A percentile compares a stretch with the other conserved stretches of the same genome.
Conservation (phyloP, 371 early-diverging fungal species). For the Dinochytrium kinnereticum region DNA sequence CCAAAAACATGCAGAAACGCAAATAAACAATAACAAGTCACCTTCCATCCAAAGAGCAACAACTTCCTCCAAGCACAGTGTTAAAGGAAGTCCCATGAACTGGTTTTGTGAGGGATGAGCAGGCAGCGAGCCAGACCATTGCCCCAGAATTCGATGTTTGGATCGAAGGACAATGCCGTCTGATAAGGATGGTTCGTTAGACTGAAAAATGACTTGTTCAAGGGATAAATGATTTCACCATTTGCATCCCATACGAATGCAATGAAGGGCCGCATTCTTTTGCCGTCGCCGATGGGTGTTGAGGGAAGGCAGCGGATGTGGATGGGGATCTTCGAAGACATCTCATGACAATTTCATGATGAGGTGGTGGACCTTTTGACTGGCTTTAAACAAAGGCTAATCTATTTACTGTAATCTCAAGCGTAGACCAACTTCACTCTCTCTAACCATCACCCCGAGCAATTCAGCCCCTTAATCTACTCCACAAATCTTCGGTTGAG, state of each 20-base stretch:
- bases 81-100: constrained; percentile 17
- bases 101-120: constrained; percentile 20
- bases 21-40: not conserved
- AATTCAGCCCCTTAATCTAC: not conserved
- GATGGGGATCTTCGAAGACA: too few species aligned
- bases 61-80: constrained; percentile 17
- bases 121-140: constrained; percentile 25
- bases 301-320: too few species aligned
- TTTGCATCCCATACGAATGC: constrained; percentile 4
- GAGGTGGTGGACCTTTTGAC: too few species aligned
- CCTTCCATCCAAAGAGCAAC: constrained; percentile 11
- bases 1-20: not conserved
- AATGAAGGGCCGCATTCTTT: too few species aligned
- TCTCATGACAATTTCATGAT: too few species aligned
- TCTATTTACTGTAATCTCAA: too few species aligned
- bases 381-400: too few species aligned
- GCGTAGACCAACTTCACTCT: too few species aligned
- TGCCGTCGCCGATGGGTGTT: too few species aligned
- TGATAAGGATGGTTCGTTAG: not conserved
- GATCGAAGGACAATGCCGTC: constrained; percentile 17
- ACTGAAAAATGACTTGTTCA: not conserved
- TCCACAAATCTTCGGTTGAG: not conserved
- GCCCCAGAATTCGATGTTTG: constrained; percentile 19
- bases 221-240: not conserved
- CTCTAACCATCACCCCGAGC: too few species aligned